Evolutionary conservation across 345 rosid species (phyloP), one percentile per base, ranked within the genome.

Genomic region (Salix brachista): DNA sequence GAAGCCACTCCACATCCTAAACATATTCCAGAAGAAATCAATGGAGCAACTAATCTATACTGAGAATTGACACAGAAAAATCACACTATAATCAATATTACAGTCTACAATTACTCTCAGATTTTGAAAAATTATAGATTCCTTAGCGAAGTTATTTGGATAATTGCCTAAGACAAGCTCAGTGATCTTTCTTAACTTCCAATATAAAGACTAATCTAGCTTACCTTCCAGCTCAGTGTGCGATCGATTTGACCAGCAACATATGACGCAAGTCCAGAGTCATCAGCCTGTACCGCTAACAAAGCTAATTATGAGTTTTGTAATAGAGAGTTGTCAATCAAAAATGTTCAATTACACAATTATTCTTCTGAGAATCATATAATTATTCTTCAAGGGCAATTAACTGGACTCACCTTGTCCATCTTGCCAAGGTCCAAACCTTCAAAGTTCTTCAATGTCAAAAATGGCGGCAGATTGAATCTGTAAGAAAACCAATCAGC

Each of bases 171-270:
- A 56, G 11, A 56, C 62, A 56, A 56, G 62, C 14, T 56, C 23
- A 11, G 13, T 56, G n/a, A n/a, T 56, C 25, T n/a, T n/a, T 58
- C 14, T 58, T n/a, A 58, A 58, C 26, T 58, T 10, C 25, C 62
- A n/a, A 58, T n/a, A 11, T 11, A n/a, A n/a, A 58, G 28, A 66
- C 69, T 5, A 36, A 21, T 30, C 11, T 8, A 30, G 21, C 23
- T 34, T 69, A 96, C 99, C 91, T 92, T 91, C 99, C 99, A 93
- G 89, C 88, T 91, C 50, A 96, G 92, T 41, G 97, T 84, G 32
- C 68, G 85, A 78, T 96, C 99, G 61, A 87, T 70, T 90, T 93
- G 98, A 76, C 91, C 89, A 21, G 92, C 94, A 74, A 86, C 96
- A 87, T 93, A 92, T 4, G 98, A 91, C 50, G 97, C 94, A 52